phyloP scores from a whole-genome alignment of 768 basidiomycete species.

The Kwoniella bestiolae region DNA sequence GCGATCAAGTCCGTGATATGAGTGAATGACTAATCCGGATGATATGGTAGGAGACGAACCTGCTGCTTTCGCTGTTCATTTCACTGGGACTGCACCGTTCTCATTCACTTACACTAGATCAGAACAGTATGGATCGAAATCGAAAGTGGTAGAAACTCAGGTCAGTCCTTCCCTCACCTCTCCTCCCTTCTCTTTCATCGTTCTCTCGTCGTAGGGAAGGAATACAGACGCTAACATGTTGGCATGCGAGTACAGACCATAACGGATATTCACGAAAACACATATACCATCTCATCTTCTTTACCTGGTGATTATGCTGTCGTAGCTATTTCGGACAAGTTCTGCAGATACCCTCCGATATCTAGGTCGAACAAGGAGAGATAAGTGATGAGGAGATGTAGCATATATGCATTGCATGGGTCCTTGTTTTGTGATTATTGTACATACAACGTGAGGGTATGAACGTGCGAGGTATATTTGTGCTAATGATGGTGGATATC shows the following conservation, averaged over 20 bases:
- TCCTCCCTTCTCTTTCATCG: constrained; percentile 1
- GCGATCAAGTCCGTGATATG: too few relatives aligned
- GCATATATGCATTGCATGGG: constrained; percentile 18
- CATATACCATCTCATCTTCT: constrained; percentile 90
- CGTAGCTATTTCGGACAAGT: constrained; percentile 84
- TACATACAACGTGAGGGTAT: not conserved
- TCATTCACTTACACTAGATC: constrained; percentile 66
- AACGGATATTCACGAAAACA: constrained; percentile 61
- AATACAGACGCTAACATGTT: not conserved
- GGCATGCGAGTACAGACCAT: constrained; percentile 41
- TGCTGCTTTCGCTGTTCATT: constrained; percentile 88
- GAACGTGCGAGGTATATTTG: constrained; percentile 13
- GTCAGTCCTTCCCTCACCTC: constrained; percentile 33
- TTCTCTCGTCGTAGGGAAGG: not conserved
- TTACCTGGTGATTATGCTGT: constrained; percentile 76
- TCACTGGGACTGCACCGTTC: constrained; percentile 91
- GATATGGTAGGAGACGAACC: constrained; percentile 68
- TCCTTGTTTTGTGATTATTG: not conserved
- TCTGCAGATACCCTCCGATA: constrained; percentile 82
- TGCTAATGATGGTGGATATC: not conserved
- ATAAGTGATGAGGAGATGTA: constrained; percentile 1
- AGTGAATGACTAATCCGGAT: too few relatives aligned
- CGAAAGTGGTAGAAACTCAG: constrained; percentile 54
- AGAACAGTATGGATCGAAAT: constrained; percentile 37
- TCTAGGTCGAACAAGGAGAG: constrained; percentile 18